Base-by-base conservation (phyloP, 2,329 filamentous ascomycete genomes). In the Aureobasidium leucospermi region DNA sequence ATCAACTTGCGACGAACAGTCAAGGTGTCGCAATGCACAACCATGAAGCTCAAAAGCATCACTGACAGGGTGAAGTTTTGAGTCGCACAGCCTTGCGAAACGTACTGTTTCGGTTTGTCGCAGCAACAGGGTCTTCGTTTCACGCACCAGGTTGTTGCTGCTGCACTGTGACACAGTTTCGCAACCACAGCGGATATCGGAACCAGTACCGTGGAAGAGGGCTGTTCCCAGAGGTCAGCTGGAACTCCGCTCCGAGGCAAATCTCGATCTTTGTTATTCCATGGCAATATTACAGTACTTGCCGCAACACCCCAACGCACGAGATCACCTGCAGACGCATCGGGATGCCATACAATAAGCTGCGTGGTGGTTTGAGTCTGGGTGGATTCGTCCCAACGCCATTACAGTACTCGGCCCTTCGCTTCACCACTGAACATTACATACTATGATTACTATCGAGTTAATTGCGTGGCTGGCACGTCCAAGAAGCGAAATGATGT, bases 401-500 rank as follows among this genome's bases (percentile, higher is more conserved):
- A 51, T 51, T 11, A 55, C 28, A 45, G 51, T 34, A 34, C 41
- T 34, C 19, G 19, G 4, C 36, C 29, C 15, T 57, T 57, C 42
- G 52, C 42, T 57, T 57, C 31, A 15, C 11, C 43, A 48, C 16
- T 41, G n/a, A 47, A 29, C 32, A 58, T 41, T 11, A 16, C 23
- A 16, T 10, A 36, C 41, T 19, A 19, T 19, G 19, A 19, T 19
- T 19, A 19, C 19, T 28, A 45, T 45, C 39, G 29, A 45, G 6
- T 45, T 15, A 8, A 34, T 38, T 56, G 31, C 23, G 41, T 38
- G 39, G 41, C 41, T 29, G 36, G 55, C 31, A 41, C n/a, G n/a
- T 58, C 28, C 15, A n/a, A 55, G 15, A 48, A 58, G 55, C 43
- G 43, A 58, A 13, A 58, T 58, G 55, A 58, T 58, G 43, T 39